These are phyloP conservation scores for Coemansia pectinata DNA, from an alignment of 192 early-diverging fungal genomes.

Conservation along the genomic window DNA sequence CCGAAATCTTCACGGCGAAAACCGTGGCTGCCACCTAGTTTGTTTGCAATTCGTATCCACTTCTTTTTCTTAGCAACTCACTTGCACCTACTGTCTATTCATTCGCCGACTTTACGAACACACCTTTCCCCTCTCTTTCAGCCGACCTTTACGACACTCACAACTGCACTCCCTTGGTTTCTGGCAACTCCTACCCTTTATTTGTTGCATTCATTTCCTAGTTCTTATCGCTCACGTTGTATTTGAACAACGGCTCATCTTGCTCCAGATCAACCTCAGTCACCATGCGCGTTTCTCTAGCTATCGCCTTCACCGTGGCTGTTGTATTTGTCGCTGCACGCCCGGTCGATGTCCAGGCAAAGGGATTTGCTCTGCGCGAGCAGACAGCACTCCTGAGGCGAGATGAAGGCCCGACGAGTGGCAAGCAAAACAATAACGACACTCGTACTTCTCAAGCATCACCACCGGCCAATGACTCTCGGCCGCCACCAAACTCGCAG, in stretches of 20 bases:
- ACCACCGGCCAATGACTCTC: background rate
- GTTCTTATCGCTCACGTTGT: background rate
- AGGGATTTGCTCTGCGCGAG: background rate
- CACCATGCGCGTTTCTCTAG: conserved; percentile 2
- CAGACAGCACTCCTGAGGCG: background rate
- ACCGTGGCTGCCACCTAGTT: background rate
- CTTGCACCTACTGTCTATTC: background rate
- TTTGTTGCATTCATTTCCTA: background rate
- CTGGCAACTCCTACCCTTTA: background rate
- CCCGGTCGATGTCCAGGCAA: background rate
- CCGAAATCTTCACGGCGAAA: background rate
- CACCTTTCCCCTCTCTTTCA: background rate
- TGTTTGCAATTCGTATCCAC: background rate
- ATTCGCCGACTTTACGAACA: background rate
- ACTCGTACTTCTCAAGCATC: background rate
- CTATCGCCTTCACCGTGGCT: background rate
- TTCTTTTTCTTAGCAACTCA: background rate
- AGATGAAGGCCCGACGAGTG: background rate
- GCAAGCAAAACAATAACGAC: background rate
- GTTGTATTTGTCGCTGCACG: background rate
- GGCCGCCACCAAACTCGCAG: background rate
- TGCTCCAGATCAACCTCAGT: background rate
- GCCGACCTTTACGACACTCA: conserved; percentile 3
- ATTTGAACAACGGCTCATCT: background rate
- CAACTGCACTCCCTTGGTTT: background rate